Evolutionary conservation across 2,329 filamentous ascomycete species (phyloP).

Genomic region (Periconia sp.): DNA sequence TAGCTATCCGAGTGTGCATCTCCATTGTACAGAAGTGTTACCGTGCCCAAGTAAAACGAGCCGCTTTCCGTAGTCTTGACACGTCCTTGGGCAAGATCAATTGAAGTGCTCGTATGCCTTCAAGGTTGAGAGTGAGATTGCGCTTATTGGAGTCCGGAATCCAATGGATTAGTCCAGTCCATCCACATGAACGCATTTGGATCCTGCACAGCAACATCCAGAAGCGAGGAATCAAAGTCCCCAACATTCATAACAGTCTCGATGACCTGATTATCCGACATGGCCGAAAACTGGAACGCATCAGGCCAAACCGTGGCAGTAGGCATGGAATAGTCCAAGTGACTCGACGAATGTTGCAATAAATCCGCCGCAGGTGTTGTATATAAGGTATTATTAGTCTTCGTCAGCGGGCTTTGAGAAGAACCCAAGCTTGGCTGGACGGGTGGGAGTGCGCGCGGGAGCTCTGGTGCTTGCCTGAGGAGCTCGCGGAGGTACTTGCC

Average conservation of each 20-base stretch:
- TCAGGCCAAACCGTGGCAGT: constrained; percentile 20
- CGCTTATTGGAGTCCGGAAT: constrained; percentile 29
- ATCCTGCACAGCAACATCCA: constrained; percentile 62
- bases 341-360: constrained; percentile 4
- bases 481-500: constrained; percentile 57
- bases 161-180: constrained; percentile 38
- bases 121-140: too few species aligned
- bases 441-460: constrained; percentile 4
- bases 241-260: constrained; percentile 66
- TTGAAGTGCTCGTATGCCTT: too few species aligned
- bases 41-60: too few species aligned
- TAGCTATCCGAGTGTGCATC: background rate
- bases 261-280: constrained; percentile 70
- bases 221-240: constrained; percentile 59
- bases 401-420: too few species aligned
- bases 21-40: background rate
- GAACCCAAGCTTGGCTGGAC: constrained; percentile 10
- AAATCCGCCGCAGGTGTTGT: constrained; percentile 5
- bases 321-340: constrained; percentile 16
- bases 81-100: too few species aligned
- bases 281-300: constrained; percentile 63
- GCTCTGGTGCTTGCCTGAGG: constrained; percentile 28
- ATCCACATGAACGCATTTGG: constrained; percentile 37
- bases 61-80: too few species aligned
- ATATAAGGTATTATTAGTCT: constrained; percentile 7